These are phyloP conservation scores for Serendipita sp. DNA, from an alignment of 768 basidiomycete genomes.

Conservation along the genomic window DNA sequence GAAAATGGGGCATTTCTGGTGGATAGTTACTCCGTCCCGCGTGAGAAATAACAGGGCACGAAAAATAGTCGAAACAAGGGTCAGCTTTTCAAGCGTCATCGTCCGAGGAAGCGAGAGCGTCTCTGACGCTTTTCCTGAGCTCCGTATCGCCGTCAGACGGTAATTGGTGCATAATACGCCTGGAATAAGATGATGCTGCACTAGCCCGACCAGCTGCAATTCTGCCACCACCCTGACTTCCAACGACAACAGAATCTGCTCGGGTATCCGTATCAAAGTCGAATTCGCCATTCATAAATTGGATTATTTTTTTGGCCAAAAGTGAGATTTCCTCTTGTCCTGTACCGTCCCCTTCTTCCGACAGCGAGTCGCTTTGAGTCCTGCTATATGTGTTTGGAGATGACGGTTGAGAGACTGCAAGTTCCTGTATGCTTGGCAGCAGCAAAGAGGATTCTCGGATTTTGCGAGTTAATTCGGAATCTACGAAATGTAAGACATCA, in stretches of 20 bases:
- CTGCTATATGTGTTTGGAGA: constrained; percentile 48
- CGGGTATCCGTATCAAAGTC: constrained; percentile 26
- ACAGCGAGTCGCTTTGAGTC: constrained; percentile 59
- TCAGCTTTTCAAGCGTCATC: background rate
- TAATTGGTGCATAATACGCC: constrained; percentile 49
- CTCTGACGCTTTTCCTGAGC: constrained; percentile 63
- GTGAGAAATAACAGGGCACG: too few species aligned
- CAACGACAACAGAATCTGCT: constrained; percentile 21
- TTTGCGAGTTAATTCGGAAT: constrained; percentile 77
- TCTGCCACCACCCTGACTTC: constrained; percentile 29
- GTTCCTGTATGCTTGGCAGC: constrained; percentile 70
- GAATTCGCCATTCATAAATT: constrained; percentile 68
- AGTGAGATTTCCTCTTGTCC: constrained; percentile 85
- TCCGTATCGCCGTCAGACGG: constrained; percentile 20
- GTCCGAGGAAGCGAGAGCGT: constrained; percentile 37
- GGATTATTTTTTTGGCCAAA: constrained; percentile 69
- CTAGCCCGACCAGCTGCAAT: constrained; percentile 50
- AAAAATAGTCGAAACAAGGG: background rate
- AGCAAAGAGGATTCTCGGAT: constrained; percentile 72
- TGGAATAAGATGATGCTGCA: constrained; percentile 32
- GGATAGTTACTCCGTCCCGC: too few species aligned
- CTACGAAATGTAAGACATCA: constrained; percentile 23
- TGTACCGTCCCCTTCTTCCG: constrained; percentile 53
- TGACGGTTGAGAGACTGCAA: constrained; percentile 55
- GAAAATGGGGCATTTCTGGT: too few species aligned